Evolutionary conservation across 1,284 basidiomycete genomes (phyloP).

Genomic region (Hemileia vastatrix): DNA sequence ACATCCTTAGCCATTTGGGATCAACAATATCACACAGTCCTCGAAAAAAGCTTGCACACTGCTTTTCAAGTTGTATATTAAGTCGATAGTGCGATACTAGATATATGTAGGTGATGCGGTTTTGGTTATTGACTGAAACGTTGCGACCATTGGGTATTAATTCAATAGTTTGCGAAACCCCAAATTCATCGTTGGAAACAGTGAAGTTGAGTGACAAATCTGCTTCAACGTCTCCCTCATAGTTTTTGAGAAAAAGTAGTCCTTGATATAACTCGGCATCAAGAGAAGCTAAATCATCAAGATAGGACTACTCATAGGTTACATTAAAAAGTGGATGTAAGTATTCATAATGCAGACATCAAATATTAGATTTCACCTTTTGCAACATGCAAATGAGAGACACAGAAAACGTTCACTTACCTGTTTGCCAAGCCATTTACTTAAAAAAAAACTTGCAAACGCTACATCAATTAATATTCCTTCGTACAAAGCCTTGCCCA

Average conservation of each 20-base stretch:
- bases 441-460: slow-evolving; percentile 90
- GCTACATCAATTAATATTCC: slow-evolving; percentile 92
- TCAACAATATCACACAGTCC: slow-evolving; percentile 82
- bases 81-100: slow-evolving; percentile 80
- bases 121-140: slow-evolving; percentile 77
- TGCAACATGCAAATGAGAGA: slow-evolving; percentile 37
- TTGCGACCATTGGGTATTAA: slow-evolving; percentile 75
- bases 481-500: slow-evolving; percentile 94
- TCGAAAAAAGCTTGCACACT: slow-evolving; percentile 62
- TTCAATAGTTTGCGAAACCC: slow-evolving; percentile 65
- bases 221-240: slow-evolving; percentile 66
- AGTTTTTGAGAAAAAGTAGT: slow-evolving; percentile 85
- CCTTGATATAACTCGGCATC: slow-evolving; percentile 88
- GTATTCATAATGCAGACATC: slow-evolving; percentile 74
- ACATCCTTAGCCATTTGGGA: slow-evolving; percentile 79
- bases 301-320: slow-evolving; percentile 47
- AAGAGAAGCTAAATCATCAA: slow-evolving; percentile 77
- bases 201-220: slow-evolving; percentile 90
- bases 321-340: too few relatives aligned
- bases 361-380: slow-evolving; percentile 39
- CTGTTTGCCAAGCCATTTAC: slow-evolving; percentile 52
- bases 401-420: slow-evolving; percentile 47
- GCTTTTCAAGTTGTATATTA: slow-evolving; percentile 73
- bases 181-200: slow-evolving; percentile 81
- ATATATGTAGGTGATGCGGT: slow-evolving; percentile 77